Base-by-base conservation (phyloP, 768 basidiomycete genomes). In the Kwoniella botswanensis region DNA sequence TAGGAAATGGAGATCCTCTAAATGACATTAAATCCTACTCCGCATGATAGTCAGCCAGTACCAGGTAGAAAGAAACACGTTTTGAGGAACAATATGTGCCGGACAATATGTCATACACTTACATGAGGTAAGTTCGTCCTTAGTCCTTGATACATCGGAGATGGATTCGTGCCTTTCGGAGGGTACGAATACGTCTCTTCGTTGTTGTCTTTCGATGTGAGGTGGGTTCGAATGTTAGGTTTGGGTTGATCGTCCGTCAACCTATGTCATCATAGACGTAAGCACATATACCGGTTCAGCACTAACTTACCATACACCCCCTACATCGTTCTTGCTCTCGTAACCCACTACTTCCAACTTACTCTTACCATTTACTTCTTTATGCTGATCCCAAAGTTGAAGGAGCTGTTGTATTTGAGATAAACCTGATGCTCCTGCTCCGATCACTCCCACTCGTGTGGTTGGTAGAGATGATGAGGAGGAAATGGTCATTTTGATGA, bases 61-160 rank as follows among this genome's bases (percentile, higher is more conserved):
- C 26, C 35, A 26, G 35, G 11, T 35, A 9, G 6, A 35, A 35
- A 0, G 6, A 35, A 35, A 35, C 35, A 35, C 35, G 6, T 3
- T 7, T 35, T 35, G 35, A 35, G 35, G 35, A 35, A 35, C 6
- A 4, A 35, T 35, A 35, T 35, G 35, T 7, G 6, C 6, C 35
- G 7, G 35, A 35, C 35, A 35, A 35, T 35, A 35, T 35, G 35
- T 5, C 7, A 35, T 35, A 55, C 13, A 71, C 77, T 65, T 42
- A 83, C 82, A 71, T 79, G 67, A 42, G 82, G 79, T 21, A 83
- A 63, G 62, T 82, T 83, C 22, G 81, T 81, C 11, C 77, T 63
- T 17, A 83, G 71, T 11, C 77, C 78, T 29, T 79, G 56, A 59
- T 83, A 83, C 71, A 83, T 82, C 3, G 82, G 81, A 3, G 79